Evolutionary conservation across 75 land plant genomes (phyloP).

Genomic region (Pinus albicaulis): DNA sequence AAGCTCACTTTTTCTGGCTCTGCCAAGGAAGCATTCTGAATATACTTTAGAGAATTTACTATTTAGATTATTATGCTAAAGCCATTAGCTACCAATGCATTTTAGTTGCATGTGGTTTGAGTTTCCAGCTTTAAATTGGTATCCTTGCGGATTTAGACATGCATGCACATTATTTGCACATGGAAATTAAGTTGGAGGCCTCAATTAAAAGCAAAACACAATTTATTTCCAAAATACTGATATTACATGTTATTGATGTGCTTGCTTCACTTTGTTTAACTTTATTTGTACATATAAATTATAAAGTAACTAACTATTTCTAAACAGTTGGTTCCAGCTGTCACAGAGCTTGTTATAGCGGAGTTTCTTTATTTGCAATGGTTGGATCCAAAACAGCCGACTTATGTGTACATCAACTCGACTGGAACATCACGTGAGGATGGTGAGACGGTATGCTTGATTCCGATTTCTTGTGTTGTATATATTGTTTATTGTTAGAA

Average conservation of each 20-base stretch:
- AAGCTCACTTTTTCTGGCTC: not conserved
- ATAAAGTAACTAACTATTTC: slow-evolving; percentile 1
- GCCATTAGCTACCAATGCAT: not conserved
- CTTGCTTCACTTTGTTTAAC: not conserved
- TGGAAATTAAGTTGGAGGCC: not conserved
- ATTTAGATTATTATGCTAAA: not conserved
- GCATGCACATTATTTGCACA: not conserved
- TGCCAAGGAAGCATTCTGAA: not conserved
- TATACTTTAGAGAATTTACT: not conserved
- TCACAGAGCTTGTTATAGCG: slow-evolving; percentile 92
- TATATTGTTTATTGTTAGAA: not conserved
- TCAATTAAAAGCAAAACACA: not conserved
- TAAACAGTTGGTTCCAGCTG: slow-evolving; percentile 89
- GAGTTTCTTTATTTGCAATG: slow-evolving; percentile 87
- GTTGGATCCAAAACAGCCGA: slow-evolving; percentile 82
- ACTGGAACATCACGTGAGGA: slow-evolving; percentile 97
- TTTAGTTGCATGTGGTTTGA: not conserved
- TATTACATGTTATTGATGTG: not conserved
- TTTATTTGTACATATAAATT: not conserved
- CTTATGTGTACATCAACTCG: slow-evolving; percentile 91
- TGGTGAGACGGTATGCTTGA: slow-evolving; percentile 72
- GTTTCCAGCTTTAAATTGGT: not conserved
- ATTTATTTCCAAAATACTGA: not conserved
- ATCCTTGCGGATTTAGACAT: not conserved
- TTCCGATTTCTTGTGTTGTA: not conserved